phyloP scores from a whole-genome alignment of 2,329 filamentous ascomycete genomes.

The Endocalyx cinctus region DNA sequence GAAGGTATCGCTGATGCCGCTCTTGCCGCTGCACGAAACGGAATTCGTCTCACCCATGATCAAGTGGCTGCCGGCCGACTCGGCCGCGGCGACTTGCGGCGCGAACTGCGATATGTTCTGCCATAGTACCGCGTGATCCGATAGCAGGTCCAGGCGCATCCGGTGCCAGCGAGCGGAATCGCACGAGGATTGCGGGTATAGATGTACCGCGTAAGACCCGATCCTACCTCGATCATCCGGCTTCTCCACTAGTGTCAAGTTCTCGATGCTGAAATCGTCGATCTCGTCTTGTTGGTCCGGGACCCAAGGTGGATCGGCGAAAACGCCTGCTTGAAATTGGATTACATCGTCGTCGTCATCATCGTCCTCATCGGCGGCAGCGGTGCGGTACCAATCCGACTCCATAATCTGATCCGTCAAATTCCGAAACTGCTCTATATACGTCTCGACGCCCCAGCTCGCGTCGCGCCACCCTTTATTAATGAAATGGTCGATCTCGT shows the following conservation, averaged over 20 bases:
- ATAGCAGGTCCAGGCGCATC: constrained; percentile 28
- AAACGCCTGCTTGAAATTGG: constrained; percentile 29
- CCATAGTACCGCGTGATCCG: constrained; percentile 29
- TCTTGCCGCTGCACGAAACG: constrained; percentile 31
- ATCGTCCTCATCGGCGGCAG: neutral
- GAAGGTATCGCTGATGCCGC: constrained; percentile 41
- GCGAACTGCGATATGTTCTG: constrained; percentile 29
- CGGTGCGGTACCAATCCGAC: constrained; percentile 24
- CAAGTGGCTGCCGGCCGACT: constrained; percentile 29
- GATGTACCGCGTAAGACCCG: constrained; percentile 29
- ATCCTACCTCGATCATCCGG: constrained; percentile 26
- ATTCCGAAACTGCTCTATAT: constrained; percentile 28
- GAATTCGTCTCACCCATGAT: constrained; percentile 46
- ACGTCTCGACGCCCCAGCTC: constrained; percentile 24
- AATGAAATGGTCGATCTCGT: constrained; percentile 33
- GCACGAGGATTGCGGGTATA: constrained; percentile 34
- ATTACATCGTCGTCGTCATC: constrained; percentile 9
- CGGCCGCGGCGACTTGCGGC: constrained; percentile 30
- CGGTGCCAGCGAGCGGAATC: constrained; percentile 27
- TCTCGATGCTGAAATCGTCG: constrained; percentile 31
- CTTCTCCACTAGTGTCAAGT: constrained; percentile 23
- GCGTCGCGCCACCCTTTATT: constrained; percentile 28
- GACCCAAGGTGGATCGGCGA: constrained; percentile 31
- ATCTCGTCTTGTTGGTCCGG: constrained; percentile 32
- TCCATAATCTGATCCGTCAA: constrained; percentile 25